Percentiles rank a stretch among this genome's conserved stretches.
phyloP scores from a whole-genome alignment of 2,329 filamentous ascomycete species.

The Penicillium sp. region DNA sequence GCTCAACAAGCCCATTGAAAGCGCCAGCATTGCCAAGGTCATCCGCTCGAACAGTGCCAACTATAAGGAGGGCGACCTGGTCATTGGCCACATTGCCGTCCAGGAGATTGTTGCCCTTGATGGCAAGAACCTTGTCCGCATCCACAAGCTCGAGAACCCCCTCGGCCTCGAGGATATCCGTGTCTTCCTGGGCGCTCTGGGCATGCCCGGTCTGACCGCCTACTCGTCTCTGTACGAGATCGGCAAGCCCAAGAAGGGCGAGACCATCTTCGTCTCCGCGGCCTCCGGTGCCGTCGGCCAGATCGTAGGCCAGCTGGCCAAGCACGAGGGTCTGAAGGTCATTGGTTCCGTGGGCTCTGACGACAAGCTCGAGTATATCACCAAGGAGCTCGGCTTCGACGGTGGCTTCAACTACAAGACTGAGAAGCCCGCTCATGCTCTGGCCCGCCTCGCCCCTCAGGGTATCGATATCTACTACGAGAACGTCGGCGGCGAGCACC shows the following conservation, averaged over 20 bases:
- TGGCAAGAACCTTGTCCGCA: constrained; percentile 43
- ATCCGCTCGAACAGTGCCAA: constrained; percentile 64
- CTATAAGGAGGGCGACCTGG: constrained; percentile 66
- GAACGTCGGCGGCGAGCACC: constrained; percentile 73
- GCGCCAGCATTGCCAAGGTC: constrained; percentile 64
- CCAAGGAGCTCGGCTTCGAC: constrained; percentile 68
- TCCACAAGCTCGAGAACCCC: constrained; percentile 66
- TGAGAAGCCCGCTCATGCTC: constrained; percentile 66
- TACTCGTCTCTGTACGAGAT: constrained; percentile 74
- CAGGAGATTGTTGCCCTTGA: constrained; percentile 67
- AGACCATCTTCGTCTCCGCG: constrained; percentile 79
- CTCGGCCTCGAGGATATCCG: constrained; percentile 47
- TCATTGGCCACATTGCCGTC: constrained; percentile 57
- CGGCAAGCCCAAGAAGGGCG: constrained; percentile 70
- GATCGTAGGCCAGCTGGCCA: constrained; percentile 78
- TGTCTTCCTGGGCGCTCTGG: constrained; percentile 71
- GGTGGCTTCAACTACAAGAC: constrained; percentile 86
- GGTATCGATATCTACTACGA: constrained; percentile 84
- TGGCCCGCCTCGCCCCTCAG: constrained; percentile 68
- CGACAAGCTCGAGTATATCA: constrained; percentile 74
- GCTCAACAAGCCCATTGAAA: constrained; percentile 63
- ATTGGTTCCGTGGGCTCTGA: constrained; percentile 78
- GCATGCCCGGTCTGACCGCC: constrained; percentile 75
- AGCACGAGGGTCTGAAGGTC: constrained; percentile 74
- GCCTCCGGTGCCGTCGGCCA: constrained; percentile 81